A percentile compares a stretch with the other conserved stretches of the same genome.
These are phyloP conservation scores for Yamadazyma paraphyllophila DNA, from an alignment of 805 yeast genomes.

Conservation along the genomic window DNA sequence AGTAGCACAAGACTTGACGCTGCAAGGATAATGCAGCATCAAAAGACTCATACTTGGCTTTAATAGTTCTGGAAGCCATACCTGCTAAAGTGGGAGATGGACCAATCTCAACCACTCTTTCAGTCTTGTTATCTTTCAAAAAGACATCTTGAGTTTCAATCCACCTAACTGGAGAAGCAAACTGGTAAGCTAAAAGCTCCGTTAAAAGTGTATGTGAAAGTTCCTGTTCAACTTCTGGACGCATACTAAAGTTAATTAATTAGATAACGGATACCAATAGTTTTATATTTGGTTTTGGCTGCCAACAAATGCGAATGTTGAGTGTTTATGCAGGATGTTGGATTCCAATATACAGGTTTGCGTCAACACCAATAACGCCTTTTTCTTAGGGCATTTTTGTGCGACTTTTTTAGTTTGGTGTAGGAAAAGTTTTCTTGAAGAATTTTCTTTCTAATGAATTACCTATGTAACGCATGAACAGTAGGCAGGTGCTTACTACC, in stretches of 20 bases:
- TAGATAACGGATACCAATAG: background rate
- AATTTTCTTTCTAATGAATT: too few species aligned
- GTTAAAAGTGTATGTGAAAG: conserved; percentile 91
- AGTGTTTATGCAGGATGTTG: conserved; percentile 7
- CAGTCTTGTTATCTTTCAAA: conserved; percentile 89
- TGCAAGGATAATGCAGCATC: conserved; percentile 94
- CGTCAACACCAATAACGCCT: background rate
- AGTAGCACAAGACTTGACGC: conserved; percentile 92
- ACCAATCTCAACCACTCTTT: conserved; percentile 96
- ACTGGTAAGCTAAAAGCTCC: conserved; percentile 96
- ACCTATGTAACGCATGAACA: background rate
- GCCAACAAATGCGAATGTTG: conserved; percentile 6
- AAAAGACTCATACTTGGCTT: conserved; percentile 93
- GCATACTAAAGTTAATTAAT: conserved; percentile 41
- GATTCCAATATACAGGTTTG: background rate
- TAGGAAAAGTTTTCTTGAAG: background rate
- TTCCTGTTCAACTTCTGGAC: conserved; percentile 97
- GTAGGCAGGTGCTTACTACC: background rate
- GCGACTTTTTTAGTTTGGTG: background rate
- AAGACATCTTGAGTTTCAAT: conserved; percentile 99
- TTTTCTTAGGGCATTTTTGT: background rate
- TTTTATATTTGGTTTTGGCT: conserved; percentile 4
- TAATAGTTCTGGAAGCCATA: conserved; percentile 95
- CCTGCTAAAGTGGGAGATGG: conserved; percentile 99
- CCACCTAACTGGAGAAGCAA: conserved; percentile 99